A percentile compares a stretch with the other conserved stretches of the same genome.
These are phyloP conservation scores for Magnolia sinica DNA, from an alignment of 164 flowering plant species.

Conservation along the genomic window DNA sequence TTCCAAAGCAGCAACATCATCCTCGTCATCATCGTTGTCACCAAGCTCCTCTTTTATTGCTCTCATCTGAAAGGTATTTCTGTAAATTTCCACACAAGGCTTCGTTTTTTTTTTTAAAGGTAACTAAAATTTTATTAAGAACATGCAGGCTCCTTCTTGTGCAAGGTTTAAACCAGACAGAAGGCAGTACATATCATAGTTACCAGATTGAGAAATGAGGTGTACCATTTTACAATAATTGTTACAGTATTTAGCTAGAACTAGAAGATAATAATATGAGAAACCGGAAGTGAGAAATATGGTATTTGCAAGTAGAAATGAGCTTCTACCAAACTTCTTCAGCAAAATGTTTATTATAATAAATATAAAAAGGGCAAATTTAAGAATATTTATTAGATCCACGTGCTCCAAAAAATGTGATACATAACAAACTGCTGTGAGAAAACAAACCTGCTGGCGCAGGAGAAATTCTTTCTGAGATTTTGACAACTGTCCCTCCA, in stretches of 20 bases:
- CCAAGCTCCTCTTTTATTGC: constrained; percentile 99
- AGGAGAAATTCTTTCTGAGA: constrained; percentile 97
- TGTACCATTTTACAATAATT: too few species aligned
- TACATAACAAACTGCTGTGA: not conserved
- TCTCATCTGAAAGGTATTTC: constrained; percentile 66
- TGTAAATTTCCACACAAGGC: not conserved
- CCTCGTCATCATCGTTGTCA: constrained; percentile 99
- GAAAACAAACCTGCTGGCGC: constrained; percentile 88
- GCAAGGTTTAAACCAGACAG: too few species aligned
- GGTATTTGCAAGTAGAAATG: not conserved
- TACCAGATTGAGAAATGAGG: too few species aligned
- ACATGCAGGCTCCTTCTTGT: too few species aligned
- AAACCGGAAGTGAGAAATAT: not conserved
- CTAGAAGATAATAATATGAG: not conserved
- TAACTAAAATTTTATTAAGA: too few species aligned
- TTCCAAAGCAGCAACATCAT: constrained; percentile 85
- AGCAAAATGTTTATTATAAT: not conserved
- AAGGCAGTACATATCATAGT: too few species aligned
- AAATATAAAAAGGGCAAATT: not conserved
- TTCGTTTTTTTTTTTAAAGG: not conserved
- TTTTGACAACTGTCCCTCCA: constrained; percentile 96
- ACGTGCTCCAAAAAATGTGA: not conserved
- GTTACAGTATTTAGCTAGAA: not conserved
- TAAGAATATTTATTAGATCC: too few species aligned
- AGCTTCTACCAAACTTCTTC: not conserved